Evolutionary conservation across 2,329 filamentous ascomycete species (phyloP).

Genomic region (Sclerotiophoma versabilis): DNA sequence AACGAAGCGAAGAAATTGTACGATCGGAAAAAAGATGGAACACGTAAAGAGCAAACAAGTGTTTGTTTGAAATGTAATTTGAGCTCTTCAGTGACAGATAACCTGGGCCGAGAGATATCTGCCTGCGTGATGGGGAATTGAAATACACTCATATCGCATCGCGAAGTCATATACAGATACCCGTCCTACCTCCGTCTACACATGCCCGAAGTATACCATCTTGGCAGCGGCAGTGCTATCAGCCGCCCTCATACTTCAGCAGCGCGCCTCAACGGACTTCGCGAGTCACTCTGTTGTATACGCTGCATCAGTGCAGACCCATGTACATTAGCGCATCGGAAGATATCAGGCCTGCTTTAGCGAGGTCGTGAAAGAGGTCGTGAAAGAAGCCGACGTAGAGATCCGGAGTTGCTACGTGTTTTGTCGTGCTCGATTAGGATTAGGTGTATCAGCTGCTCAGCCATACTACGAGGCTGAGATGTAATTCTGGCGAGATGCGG

Average conservation of each 20-base stretch:
- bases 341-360: background rate
- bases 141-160: no score
- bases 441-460: background rate
- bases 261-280: slow-evolving; percentile 12
- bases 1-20: background rate
- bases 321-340: background rate
- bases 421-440: background rate
- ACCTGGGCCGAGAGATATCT: background rate
- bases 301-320: background rate
- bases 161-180: background rate
- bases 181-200: background rate
- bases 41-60: no score
- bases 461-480: no score
- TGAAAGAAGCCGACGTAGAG: no score
- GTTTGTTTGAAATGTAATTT: background rate
- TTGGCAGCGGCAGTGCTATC: slow-evolving; percentile 3
- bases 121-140: no score
- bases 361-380: background rate
- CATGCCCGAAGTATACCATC: background rate
- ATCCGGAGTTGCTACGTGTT: background rate
- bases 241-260: background rate
- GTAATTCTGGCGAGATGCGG: background rate
- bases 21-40: background rate
- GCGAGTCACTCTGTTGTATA: background rate
- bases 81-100: background rate